Conservation (phyloP, 345 rosid species). For the Firmiana major region DNA sequence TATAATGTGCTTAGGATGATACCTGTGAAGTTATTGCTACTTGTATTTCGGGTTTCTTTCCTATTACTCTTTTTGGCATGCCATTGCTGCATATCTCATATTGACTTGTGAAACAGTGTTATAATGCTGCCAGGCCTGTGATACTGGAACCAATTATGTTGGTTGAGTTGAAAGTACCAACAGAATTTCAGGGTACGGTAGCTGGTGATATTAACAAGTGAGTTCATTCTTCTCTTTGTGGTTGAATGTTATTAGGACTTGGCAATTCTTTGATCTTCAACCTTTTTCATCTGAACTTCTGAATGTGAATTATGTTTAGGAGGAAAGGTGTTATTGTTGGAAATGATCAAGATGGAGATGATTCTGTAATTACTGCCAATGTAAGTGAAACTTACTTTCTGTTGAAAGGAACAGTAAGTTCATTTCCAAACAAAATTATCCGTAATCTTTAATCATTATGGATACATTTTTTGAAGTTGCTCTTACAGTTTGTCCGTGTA, state of each 20-base stretch:
- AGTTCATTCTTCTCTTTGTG: conserved; percentile 15
- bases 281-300: conserved; percentile 3
- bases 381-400: conserved; percentile 36
- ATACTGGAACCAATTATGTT: conserved; percentile 94
- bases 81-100: neutral
- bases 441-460: neutral
- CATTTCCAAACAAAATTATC: neutral
- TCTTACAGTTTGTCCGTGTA: neutral
- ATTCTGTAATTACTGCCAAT: conserved; percentile 71
- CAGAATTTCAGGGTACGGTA: conserved; percentile 95
- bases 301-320: conserved; percentile 35
- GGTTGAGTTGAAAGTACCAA: conserved; percentile 93
- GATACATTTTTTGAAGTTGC: neutral
- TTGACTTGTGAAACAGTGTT: conserved; percentile 47
- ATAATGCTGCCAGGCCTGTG: conserved; percentile 80
- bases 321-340: conserved; percentile 97
- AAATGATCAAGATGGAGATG: conserved; percentile 96
- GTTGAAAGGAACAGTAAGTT: neutral
- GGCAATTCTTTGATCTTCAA: neutral
- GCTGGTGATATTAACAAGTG: conserved; percentile 98
- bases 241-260: neutral
- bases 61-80: neutral
- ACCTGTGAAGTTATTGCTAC: neutral
- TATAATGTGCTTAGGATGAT: neutral
- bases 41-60: neutral